Evolutionary conservation across 169 alveolate genomes (phyloP).

Genomic region (Plasmodium relictum): DNA sequence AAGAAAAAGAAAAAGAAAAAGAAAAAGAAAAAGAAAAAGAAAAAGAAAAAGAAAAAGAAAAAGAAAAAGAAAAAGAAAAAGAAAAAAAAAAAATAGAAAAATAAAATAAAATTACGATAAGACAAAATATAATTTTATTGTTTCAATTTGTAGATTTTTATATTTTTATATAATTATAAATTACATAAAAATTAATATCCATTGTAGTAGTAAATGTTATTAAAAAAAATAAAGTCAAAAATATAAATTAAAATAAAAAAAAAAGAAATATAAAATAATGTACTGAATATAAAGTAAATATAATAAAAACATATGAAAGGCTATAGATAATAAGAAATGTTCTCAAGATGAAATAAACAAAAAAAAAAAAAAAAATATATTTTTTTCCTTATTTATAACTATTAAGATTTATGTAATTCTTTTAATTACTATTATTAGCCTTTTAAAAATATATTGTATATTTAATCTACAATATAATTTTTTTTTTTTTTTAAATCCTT

Average conservation of each 20-base stretch:
- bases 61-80: background rate
- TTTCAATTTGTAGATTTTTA: conserved; percentile 1
- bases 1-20: background rate
- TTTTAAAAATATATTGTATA: background rate
- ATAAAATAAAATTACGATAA: conserved; percentile 15
- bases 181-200: conserved; percentile 14
- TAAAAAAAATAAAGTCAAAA: background rate
- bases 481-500: background rate
- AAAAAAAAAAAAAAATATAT: background rate
- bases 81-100: no score
- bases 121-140: conserved; percentile 25
- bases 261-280: background rate
- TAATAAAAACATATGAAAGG: background rate
- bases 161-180: conserved; percentile 11
- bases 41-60: background rate
- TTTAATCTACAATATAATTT: background rate
- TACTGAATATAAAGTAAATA: no score
- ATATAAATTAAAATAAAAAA: background rate
- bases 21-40: background rate
- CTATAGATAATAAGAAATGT: background rate
- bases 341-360: background rate
- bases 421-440: background rate
- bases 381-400: background rate
- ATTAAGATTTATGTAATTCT: background rate
- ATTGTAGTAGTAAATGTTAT: background rate